Conservation (phyloP, 176 grass and related monocot species). For the Carex littledalei region DNA sequence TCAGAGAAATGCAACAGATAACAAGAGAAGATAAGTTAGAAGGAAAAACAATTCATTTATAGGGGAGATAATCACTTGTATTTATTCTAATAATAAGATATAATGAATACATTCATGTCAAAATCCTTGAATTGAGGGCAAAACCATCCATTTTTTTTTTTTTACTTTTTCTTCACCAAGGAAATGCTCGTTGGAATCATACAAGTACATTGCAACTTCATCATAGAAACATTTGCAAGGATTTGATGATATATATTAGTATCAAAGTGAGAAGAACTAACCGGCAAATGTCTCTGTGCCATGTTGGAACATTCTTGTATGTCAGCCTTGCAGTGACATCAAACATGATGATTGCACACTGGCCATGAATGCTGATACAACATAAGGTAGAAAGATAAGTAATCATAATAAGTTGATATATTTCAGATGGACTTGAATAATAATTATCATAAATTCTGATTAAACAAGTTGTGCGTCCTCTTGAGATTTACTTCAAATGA, state of each 20-base stretch:
- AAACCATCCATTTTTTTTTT: not conserved
- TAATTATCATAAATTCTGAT: not conserved
- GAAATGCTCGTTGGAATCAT: not conserved
- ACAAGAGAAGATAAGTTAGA: not conserved
- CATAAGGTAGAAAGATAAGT: not conserved
- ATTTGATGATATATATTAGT: not conserved
- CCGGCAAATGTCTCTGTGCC: conserved; percentile 64
- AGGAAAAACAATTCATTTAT: not conserved
- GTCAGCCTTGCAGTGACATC: conserved; percentile 53
- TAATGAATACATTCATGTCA: not conserved
- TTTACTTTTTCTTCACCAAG: not conserved
- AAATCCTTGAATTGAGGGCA: not conserved
- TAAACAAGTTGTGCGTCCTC: not conserved
- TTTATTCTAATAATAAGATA: not conserved
- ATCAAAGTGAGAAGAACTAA: not conserved
- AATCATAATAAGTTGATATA: not conserved
- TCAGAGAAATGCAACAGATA: not conserved
- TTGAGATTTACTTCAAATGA: not conserved
- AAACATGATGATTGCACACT: conserved; percentile 65
- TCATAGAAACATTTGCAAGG: not conserved
- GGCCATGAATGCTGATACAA: conserved; percentile 42
- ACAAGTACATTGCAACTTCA: not conserved
- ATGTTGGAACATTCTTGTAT: conserved; percentile 60
- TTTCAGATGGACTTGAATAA: not conserved
- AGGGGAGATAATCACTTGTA: not conserved